Conservation (phyloP, 805 yeast species). For the Candida suzukii region DNA sequence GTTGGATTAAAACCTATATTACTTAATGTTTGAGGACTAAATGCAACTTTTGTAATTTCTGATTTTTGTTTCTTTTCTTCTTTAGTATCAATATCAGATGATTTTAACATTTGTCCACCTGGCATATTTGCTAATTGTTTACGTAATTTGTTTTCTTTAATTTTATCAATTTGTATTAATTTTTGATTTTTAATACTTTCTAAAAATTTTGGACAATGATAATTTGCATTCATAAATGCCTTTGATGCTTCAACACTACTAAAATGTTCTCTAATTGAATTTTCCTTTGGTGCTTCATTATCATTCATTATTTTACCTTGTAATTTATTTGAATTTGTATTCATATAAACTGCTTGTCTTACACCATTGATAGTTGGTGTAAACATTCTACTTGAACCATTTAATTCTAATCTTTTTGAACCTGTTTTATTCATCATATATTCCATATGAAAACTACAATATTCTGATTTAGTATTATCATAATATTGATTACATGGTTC, state of each 20-base stretch:
- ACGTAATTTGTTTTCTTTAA: slow-evolving; percentile 23
- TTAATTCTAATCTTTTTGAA: slow-evolving; percentile 71
- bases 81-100: slow-evolving; percentile 11
- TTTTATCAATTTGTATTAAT: slow-evolving; percentile 30
- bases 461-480: slow-evolving; percentile 41
- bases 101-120: slow-evolving; percentile 16
- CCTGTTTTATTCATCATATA: slow-evolving; percentile 41
- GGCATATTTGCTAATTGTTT: slow-evolving; percentile 23
- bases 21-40: slow-evolving; percentile 13
- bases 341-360: slow-evolving; percentile 35
- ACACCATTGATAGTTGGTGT: slow-evolving; percentile 44
- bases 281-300: slow-evolving; percentile 14
- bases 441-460: slow-evolving; percentile 73
- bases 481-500: slow-evolving; percentile 54
- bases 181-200: slow-evolving; percentile 31
- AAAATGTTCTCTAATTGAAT: slow-evolving; percentile 25
- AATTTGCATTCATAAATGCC: slow-evolving; percentile 46
- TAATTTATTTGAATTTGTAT: slow-evolving; percentile 14
- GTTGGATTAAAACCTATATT: slow-evolving; percentile 26
- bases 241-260: slow-evolving; percentile 34
- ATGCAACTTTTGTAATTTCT: slow-evolving; percentile 20
- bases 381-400: slow-evolving; percentile 48
- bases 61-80: slow-evolving; percentile 13
- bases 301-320: slow-evolving; percentile 2
- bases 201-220: slow-evolving; percentile 39